phyloP scores from a whole-genome alignment of 257 asterid species.

The Fraxinus cuspidata region DNA sequence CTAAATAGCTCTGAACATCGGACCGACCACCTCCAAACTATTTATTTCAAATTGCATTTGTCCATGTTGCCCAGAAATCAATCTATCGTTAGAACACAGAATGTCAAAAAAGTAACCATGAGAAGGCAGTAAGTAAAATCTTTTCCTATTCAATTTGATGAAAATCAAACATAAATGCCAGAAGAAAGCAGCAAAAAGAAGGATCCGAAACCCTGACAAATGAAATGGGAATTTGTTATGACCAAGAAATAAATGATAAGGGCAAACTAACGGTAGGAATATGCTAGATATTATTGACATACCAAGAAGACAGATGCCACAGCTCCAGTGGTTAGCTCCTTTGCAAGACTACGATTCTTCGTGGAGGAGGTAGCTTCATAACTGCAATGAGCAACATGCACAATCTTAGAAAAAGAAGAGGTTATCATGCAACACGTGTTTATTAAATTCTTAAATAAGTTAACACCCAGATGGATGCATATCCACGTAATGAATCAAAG shows the following conservation, averaged over 20 bases:
- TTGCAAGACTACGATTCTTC: constrained; percentile 77
- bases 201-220: constrained; percentile 91
- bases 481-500: not conserved
- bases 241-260: not conserved
- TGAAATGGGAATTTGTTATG: constrained; percentile 14
- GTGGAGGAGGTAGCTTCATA: constrained; percentile 94
- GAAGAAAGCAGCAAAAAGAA: constrained; percentile 89
- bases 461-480: not conserved
- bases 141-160: not conserved
- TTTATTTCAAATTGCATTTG: not conserved
- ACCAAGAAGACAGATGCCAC: constrained; percentile 94
- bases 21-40: too few species aligned
- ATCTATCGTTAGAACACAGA: not conserved
- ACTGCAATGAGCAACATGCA: constrained; percentile 39
- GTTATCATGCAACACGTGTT: not conserved
- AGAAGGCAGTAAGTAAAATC: not conserved
- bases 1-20: too few species aligned
- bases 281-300: constrained; percentile 1
- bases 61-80: not conserved
- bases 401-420: not conserved
- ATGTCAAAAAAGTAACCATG: not conserved
- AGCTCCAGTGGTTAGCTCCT: constrained; percentile 81
- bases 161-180: constrained; percentile 80
- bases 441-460: not conserved
- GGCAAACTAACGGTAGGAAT: not conserved